A percentile compares a stretch with the other conserved stretches of the same genome.
These are phyloP conservation scores for Rhodosporidiobolus sp. DNA, from an alignment of 768 basidiomycete species.

Conservation along the genomic window DNA sequence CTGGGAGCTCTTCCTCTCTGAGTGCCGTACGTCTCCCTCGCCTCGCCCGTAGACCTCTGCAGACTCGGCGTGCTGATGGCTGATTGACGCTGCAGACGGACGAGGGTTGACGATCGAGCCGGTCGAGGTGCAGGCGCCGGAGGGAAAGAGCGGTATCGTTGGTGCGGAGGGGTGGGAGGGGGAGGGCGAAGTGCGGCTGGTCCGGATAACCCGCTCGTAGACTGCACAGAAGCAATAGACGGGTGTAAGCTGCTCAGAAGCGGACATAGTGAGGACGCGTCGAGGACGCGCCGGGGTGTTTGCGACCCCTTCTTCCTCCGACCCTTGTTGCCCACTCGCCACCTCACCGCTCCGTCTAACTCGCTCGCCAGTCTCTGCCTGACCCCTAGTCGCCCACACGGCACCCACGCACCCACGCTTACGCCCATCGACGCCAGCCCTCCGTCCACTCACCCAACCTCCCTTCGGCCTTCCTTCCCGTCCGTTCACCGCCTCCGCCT, in stretches of 20 bases:
- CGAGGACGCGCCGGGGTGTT: background rate
- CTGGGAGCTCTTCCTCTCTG: conserved; percentile 16
- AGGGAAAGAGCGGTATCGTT: conserved; percentile 18
- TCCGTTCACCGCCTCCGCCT: too few species aligned
- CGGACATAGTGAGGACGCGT: background rate
- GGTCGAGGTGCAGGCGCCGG: background rate
- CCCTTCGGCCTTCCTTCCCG: background rate
- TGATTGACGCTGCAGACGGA: background rate
- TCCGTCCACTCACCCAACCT: background rate
- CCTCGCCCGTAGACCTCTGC: background rate
- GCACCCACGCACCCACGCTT: conserved; percentile 13
- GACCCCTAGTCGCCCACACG: conserved; percentile 36
- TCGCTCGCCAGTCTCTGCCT: conserved; percentile 5
- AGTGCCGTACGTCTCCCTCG: conserved; percentile 17
- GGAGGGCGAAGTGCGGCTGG: conserved; percentile 32
- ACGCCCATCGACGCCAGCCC: too few species aligned
- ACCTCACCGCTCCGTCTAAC: too few species aligned
- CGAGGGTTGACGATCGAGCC: background rate
- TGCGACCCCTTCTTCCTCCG: too few species aligned
- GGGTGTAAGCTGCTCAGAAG: background rate
- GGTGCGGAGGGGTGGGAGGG: conserved; percentile 36
- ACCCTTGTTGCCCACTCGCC: background rate
- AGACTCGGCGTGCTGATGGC: background rate
- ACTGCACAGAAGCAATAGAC: background rate
- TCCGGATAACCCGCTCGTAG: background rate